Evolutionary conservation across 768 basidiomycete species (phyloP), one percentile per base, ranked within the genome.

Genomic region (Tricholoma flavovirens): DNA sequence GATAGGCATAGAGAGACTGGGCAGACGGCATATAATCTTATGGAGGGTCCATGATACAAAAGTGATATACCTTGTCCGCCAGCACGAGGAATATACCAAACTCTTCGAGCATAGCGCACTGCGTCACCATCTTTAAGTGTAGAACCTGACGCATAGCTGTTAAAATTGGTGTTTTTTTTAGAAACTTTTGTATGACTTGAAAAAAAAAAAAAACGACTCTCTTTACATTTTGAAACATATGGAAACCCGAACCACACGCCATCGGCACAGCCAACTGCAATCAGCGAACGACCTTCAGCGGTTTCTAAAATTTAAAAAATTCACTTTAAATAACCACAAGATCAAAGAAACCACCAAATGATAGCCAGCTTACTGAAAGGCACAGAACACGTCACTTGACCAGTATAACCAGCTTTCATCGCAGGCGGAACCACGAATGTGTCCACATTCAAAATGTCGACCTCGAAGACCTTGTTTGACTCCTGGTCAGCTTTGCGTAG

Each of bases 221-320:
- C 9, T 85, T 57, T 69, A 93, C 92, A 94, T 67, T 81, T 76
- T 2, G 94, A 87, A 69, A 96, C 90, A 60, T 92, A 88, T 38
- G 92, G 83, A 73, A 94, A 89, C 0, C 96, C 96, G 64, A 98
- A 96, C 92, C 94, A 99, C 5, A 98, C 93, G 32, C 97, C 97
- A 66, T 97, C 93, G 0, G 89, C 87, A 69, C 94, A 97, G 7
- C 95, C 97, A 62, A 98, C 86, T 0, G 95, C 93, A 36, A 98
- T 89, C 12, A 99, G 78, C 11, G 84, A 84, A 22, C 93, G 83
- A 5, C 88, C 87, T 66, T 98, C 93, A 5, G 86, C 76, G 5
- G 93, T 96, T 58, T 81, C 94, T 96, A 56, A 5, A 62, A 32
- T 24, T 19, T 42, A 21, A n/a, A 24, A 35, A n/a, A 35, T 51